Evolutionary conservation across 208 protist genomes (phyloP).

Genomic region (Acanthamoeba healyi): DNA sequence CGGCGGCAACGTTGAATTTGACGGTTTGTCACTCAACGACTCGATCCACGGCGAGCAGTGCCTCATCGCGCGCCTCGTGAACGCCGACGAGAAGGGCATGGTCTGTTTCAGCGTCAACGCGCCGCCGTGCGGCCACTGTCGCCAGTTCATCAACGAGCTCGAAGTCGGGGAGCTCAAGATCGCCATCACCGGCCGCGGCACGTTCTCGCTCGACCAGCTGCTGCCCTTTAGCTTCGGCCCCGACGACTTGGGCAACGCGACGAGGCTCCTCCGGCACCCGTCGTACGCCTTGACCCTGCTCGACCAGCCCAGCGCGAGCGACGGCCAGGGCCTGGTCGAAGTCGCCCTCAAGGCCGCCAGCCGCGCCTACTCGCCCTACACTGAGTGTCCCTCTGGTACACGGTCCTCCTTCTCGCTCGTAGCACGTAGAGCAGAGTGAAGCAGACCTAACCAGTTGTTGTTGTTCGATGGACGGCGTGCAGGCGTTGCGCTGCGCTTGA

Average conservation of each 20-base stretch:
- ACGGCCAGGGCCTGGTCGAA: background rate
- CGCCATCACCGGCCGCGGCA: background rate
- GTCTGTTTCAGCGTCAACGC: slow-evolving; percentile 50
- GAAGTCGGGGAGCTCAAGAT: background rate
- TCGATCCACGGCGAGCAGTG: slow-evolving; percentile 50
- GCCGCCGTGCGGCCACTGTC: slow-evolving; percentile 51
- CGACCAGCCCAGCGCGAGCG: background rate
- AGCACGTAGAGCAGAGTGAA: too few relatives aligned
- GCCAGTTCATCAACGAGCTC: slow-evolving; percentile 54
- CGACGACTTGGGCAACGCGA: slow-evolving; percentile 3
- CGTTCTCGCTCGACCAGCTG: background rate
- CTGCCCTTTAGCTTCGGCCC: slow-evolving; percentile 42
- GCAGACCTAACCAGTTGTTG: too few relatives aligned
- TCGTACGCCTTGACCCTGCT: background rate
- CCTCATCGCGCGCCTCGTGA: background rate
- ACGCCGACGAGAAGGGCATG: background rate
- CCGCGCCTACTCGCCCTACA: slow-evolving; percentile 46
- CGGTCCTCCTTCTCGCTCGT: background rate
- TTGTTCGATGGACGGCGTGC: background rate
- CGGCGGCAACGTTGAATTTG: slow-evolving; percentile 58
- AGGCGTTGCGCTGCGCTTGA: slow-evolving; percentile 38
- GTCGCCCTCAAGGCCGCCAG: slow-evolving; percentile 8
- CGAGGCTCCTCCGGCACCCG: background rate
- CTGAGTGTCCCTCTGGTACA: slow-evolving; percentile 40
- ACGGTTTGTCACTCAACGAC: background rate